phyloP scores from a whole-genome alignment of 2,329 filamentous ascomycete species.

The Diaporthe sp. region DNA sequence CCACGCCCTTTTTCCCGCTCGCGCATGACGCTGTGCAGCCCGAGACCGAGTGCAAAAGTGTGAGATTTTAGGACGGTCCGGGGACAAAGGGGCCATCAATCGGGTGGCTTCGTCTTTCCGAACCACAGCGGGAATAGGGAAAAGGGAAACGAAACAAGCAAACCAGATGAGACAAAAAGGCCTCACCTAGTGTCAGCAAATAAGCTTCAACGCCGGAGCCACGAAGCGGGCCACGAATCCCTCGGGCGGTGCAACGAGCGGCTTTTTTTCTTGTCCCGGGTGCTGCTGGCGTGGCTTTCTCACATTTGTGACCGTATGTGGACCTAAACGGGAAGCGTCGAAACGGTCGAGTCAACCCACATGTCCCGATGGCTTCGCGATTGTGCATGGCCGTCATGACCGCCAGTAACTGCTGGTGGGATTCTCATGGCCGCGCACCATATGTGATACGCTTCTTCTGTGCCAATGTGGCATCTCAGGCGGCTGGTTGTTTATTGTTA shows the following conservation, averaged over 20 bases:
- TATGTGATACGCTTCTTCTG: constrained; percentile 9
- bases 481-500: neutral
- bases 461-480: neutral
- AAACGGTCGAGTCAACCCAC: neutral
- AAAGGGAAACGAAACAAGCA: neutral
- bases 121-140: neutral
- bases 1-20: too few relatives aligned
- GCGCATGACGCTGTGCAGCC: constrained; percentile 15
- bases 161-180: neutral
- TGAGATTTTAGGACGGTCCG: constrained; percentile 24
- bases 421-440: neutral
- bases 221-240: constrained; percentile 12
- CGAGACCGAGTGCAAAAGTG: neutral
- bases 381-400: neutral
- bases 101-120: constrained; percentile 1
- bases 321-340: neutral
- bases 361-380: neutral
- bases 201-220: constrained; percentile 13
- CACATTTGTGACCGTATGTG: neutral
- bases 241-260: constrained; percentile 6
- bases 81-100: neutral
- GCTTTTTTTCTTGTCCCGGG: neutral
- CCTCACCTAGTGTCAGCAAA: neutral
- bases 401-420: neutral
- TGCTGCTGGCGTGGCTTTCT: constrained; percentile 4